These are phyloP conservation scores for Aspergillus melleus DNA, from an alignment of 2,329 filamentous ascomycete species.

Conservation along the genomic window DNA sequence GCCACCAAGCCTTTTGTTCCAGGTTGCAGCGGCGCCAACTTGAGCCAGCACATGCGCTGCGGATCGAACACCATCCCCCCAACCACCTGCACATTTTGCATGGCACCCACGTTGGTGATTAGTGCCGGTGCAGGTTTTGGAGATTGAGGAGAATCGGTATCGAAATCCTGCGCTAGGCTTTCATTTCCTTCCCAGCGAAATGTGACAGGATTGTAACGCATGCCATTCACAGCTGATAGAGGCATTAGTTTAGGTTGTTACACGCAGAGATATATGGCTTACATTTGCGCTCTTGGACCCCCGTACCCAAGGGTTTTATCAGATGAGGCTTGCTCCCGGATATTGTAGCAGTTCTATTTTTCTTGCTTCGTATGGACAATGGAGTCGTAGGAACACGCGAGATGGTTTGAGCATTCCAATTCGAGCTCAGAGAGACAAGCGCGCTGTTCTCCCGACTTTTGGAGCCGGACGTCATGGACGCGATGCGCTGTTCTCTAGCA, in stretches of 20 bases:
- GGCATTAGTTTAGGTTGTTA: conserved; percentile 2
- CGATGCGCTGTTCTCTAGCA: conserved; percentile 62
- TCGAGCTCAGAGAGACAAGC: conserved; percentile 55
- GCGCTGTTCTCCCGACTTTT: conserved; percentile 45
- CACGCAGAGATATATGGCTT: conserved; percentile 39
- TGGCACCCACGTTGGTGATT: conserved; percentile 84
- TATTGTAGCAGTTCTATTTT: conserved; percentile 35
- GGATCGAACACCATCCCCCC: conserved; percentile 99
- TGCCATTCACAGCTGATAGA: conserved; percentile 67
- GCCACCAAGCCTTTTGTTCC: conserved; percentile 40
- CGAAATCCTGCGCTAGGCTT: conserved; percentile 75
- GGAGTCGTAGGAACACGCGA: conserved; percentile 54
- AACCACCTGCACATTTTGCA: conserved; percentile 87
- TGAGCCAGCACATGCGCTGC: conserved; percentile 96
- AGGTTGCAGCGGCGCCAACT: conserved; percentile 58
- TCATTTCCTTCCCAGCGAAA: conserved; percentile 97
- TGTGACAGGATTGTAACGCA: conserved; percentile 88
- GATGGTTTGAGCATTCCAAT: conserved; percentile 59
- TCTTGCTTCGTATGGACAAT: conserved; percentile 49
- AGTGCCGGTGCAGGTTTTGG: conserved; percentile 61
- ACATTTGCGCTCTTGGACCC: conserved; percentile 78
- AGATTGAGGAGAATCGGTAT: conserved; percentile 50
- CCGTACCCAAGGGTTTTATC: conserved; percentile 77
- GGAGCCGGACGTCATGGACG: conserved; percentile 38
- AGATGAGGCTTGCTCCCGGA: conserved; percentile 70